phyloP scores from a whole-genome alignment of 2,329 filamentous ascomycete genomes.

The Daldinia sp. region DNA sequence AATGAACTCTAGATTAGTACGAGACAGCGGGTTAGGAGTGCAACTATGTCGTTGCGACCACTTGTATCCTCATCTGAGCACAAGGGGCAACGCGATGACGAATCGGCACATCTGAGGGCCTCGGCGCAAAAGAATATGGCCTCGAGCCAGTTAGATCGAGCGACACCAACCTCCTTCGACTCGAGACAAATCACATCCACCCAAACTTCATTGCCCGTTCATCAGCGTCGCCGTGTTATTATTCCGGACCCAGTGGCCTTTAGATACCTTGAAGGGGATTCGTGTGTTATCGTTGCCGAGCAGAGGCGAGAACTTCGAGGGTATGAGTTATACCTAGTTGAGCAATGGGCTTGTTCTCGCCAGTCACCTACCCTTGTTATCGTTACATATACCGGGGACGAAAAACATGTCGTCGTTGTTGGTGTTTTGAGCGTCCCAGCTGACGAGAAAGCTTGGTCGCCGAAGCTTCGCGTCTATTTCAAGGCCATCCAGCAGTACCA shows the following conservation, averaged over 20 bases:
- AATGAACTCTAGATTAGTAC: conserved; percentile 44
- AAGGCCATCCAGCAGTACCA: conserved; percentile 87
- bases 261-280: conserved; percentile 82
- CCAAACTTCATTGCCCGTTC: conserved; percentile 46
- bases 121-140: conserved; percentile 48
- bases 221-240: conserved; percentile 61
- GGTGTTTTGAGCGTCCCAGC: conserved; percentile 85
- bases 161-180: conserved; percentile 39
- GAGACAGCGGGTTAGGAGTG: conserved; percentile 41
- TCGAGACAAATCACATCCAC: conserved; percentile 27
- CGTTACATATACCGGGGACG: conserved; percentile 91
- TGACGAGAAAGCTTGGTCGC: conserved; percentile 84
- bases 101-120: conserved; percentile 52
- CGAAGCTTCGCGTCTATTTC: conserved; percentile 84
- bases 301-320: conserved; percentile 77
- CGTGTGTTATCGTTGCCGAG: conserved; percentile 79
- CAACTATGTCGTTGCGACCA: conserved; percentile 53
- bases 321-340: conserved; percentile 94
- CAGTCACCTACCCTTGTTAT: conserved; percentile 91
- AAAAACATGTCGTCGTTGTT: conserved; percentile 80
- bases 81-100: conserved; percentile 55
- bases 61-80: conserved; percentile 49
- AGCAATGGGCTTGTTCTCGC: conserved; percentile 97
- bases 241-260: conserved; percentile 71
- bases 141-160: conserved; percentile 44